Percentiles rank a stretch among this genome's conserved stretches.
Conservation (phyloP, 2,329 filamentous ascomycete species). For the Monosporascus sp. region DNA sequence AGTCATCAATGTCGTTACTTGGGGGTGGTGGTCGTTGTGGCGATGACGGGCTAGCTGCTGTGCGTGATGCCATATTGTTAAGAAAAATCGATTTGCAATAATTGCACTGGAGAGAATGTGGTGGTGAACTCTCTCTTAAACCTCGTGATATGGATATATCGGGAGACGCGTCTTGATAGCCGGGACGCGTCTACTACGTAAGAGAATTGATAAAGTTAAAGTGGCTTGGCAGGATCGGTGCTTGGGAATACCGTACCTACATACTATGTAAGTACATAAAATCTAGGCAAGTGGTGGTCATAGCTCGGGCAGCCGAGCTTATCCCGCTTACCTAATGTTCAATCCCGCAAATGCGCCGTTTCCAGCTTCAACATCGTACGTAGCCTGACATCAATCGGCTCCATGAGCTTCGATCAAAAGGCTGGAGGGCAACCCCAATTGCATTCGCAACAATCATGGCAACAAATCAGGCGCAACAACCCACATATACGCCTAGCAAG, state of each 20-base stretch:
- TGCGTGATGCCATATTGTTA: conserved; percentile 22
- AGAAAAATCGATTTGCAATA: not conserved
- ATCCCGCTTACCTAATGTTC: not conserved
- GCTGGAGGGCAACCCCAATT: conserved; percentile 23
- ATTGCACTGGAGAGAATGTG: not conserved
- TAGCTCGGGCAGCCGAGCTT: conserved; percentile 3
- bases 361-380: conserved; percentile 13
- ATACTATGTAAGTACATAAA: conserved; percentile 1
- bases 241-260: not conserved
- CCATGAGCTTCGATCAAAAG: conserved; percentile 8
- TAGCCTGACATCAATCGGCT: conserved; percentile 11
- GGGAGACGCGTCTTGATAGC: conserved; percentile 1
- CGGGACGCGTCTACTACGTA: conserved; percentile 8
- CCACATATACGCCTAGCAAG: conserved; percentile 67
- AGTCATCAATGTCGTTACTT: conserved; percentile 68
- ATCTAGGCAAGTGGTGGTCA: conserved; percentile 8
- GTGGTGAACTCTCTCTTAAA: not conserved
- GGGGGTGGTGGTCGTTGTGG: conserved; percentile 31
- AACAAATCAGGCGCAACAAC: conserved; percentile 27
- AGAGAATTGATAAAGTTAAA: conserved; percentile 2
- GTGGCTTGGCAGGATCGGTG: not conserved
- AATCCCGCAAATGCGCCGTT: conserved; percentile 14
- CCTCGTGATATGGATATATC: not conserved
- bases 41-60: conserved; percentile 8
- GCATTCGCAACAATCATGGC: conserved; percentile 32